Percentiles rank a stretch among this genome's conserved stretches.
Conservation (phyloP, 768 basidiomycete genomes). For the Thelephora ganbajun region DNA sequence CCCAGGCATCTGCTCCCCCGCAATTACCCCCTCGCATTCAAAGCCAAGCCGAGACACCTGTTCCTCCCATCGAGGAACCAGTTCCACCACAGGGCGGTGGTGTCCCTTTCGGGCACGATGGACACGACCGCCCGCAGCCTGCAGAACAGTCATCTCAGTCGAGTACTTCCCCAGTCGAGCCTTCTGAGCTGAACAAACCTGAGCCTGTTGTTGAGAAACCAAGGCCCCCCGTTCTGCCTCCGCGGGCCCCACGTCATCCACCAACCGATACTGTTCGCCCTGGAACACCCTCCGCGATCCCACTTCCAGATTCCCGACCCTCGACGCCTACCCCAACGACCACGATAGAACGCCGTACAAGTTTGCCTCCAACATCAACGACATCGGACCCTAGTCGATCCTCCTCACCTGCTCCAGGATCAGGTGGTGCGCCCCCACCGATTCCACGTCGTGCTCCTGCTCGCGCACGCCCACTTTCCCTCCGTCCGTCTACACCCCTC, state of each 20-base stretch:
- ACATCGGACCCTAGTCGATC: conserved; percentile 17
- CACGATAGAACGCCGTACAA: background rate
- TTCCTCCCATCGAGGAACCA: conserved; percentile 3
- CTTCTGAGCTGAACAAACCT: too few species aligned
- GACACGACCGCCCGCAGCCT: too few species aligned
- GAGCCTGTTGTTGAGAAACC: conserved; percentile 9
- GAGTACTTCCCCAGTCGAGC: too few species aligned
- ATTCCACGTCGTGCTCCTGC: conserved; percentile 54
- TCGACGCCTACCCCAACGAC: conserved; percentile 12
- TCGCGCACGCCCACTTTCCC: conserved; percentile 23
- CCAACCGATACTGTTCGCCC: conserved; percentile 4
- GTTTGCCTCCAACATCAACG: background rate
- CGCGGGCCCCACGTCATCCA: background rate
- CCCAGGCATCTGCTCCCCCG: conserved; percentile 1
- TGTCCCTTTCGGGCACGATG: too few species aligned
- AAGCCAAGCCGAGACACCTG: background rate
- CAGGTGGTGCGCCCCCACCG: conserved; percentile 34
- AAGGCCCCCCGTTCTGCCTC: conserved; percentile 51
- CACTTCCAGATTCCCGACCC: conserved; percentile 16
- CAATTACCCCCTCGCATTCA: background rate
- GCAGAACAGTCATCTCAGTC: too few species aligned
- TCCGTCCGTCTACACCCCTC: conserved; percentile 4
- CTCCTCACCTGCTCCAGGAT: conserved; percentile 29
- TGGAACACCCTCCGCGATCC: conserved; percentile 11
- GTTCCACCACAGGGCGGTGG: background rate